These are phyloP conservation scores for Exophiala mesophila DNA, from an alignment of 2,329 filamentous ascomycete genomes.

Conservation along the genomic window DNA sequence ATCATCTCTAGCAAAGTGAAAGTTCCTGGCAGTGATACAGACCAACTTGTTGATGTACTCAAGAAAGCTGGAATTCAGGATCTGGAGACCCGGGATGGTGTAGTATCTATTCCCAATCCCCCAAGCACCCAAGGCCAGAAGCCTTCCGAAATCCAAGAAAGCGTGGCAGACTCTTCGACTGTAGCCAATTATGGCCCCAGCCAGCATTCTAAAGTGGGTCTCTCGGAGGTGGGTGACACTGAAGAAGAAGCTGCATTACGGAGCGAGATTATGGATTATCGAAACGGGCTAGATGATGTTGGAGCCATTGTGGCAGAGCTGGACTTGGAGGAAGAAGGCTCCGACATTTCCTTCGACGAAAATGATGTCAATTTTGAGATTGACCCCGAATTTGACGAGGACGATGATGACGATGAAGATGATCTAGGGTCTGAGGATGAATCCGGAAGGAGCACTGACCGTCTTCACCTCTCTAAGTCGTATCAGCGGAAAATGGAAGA, in stretches of 20 bases:
- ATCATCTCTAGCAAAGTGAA: constrained; percentile 65
- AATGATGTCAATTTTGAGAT: constrained; percentile 43
- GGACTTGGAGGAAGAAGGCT: constrained; percentile 65
- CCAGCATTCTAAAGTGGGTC: not conserved
- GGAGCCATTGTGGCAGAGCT: constrained; percentile 90
- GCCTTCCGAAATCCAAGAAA: not conserved
- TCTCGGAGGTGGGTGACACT: too few relatives aligned
- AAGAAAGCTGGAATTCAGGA: constrained; percentile 69
- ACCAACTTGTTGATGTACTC: constrained; percentile 66
- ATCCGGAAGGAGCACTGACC: constrained; percentile 65
- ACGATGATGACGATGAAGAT: constrained; percentile 53
- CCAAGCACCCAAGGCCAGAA: constrained; percentile 3
- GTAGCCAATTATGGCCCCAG: not conserved
- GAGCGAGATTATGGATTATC: constrained; percentile 82
- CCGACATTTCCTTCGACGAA: constrained; percentile 46
- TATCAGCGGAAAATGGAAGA: constrained; percentile 81
- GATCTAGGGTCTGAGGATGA: constrained; percentile 62
- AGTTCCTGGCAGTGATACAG: constrained; percentile 62
- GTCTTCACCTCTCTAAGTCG: constrained; percentile 61
- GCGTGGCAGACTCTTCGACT: not conserved
- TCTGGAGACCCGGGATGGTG: constrained; percentile 28
- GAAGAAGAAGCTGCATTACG: constrained; percentile 75
- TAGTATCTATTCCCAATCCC: constrained; percentile 11
- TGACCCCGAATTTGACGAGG: constrained; percentile 34
- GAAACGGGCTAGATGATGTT: constrained; percentile 68